Evolutionary conservation across 1,284 basidiomycete genomes (phyloP).

Genomic region (Irpex sp.): DNA sequence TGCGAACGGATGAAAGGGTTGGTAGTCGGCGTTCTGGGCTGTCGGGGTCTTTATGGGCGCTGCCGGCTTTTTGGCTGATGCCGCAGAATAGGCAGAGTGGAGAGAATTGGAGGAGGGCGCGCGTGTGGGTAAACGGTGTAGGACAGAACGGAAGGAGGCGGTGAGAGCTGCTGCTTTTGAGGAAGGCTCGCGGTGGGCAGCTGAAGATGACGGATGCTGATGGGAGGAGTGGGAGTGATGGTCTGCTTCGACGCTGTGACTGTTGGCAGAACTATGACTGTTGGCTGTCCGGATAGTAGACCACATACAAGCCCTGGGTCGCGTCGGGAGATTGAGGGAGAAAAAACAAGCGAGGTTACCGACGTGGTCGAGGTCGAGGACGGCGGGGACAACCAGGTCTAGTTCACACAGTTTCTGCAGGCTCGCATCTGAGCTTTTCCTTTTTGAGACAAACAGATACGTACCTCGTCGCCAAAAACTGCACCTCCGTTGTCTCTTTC

Average conservation of each 20-base stretch:
- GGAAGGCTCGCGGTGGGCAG: slow-evolving; percentile 14
- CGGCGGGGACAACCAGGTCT: not conserved
- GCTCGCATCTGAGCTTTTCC: not conserved
- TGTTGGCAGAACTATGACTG: slow-evolving; percentile 18
- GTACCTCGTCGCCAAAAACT: not conserved
- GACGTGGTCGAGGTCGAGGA: slow-evolving; percentile 2
- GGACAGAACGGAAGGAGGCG: slow-evolving; percentile 36
- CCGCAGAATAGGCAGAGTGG: slow-evolving; percentile 31
- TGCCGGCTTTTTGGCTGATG: slow-evolving; percentile 22
- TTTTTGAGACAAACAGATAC: not conserved
- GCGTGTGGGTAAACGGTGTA: slow-evolving; percentile 29
- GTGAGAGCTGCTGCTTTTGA: slow-evolving; percentile 25
- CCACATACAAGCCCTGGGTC: slow-evolving; percentile 22
- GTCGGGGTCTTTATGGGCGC: slow-evolving; percentile 16
- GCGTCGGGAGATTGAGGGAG: slow-evolving; percentile 7
- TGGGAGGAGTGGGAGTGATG: slow-evolving; percentile 29
- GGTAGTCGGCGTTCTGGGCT: slow-evolving; percentile 15
- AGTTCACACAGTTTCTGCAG: not conserved
- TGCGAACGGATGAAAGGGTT: slow-evolving; percentile 43
- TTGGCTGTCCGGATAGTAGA: slow-evolving; percentile 23
- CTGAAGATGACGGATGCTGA: slow-evolving; percentile 37
- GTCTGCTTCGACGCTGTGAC: slow-evolving; percentile 20
- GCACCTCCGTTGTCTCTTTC: not conserved
- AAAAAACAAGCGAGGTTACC: slow-evolving; percentile 9
- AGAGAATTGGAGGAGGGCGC: slow-evolving; percentile 35